Base-by-base conservation (phyloP, 805 yeast genomes). In the Pachysolen tannophilus region DNA sequence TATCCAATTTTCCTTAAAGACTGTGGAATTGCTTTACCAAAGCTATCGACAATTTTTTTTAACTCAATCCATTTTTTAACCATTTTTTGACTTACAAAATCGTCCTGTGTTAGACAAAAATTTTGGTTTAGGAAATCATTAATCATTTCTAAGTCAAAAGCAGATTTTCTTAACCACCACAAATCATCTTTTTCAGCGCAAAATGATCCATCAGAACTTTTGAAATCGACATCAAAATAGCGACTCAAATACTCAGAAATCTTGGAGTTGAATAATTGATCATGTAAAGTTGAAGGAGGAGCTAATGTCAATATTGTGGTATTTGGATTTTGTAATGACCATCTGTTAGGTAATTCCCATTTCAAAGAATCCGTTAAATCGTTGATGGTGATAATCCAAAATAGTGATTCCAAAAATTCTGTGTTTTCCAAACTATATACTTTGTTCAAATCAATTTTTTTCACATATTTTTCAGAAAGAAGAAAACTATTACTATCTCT, bases 131-230 rank as follows among this genome's bases (percentile, higher is more conserved):
- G 20, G 17, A 35, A 42, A n/a, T 35, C 34, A 26, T 28, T 27
- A 20, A 32, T 15, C 30, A 33, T 28, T 29, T 29, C 34, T 20
- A 37, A 27, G 18, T 38, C 25, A 28, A 30, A 37, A 3, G 33
- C 31, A 16, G 37, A 26, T 30, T 39, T 28, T n/a, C 39, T 33
- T 19, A 39, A 25, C 45, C 45, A 42, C 45, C 45, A 42, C 6
- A 30, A 13, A 14, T 33, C 33, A 18, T 34, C 38, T 25, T 33
- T 36, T 2, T 20, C 20, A 16, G 28, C 21, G 32, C 35, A 32
- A 25, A 35, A 39, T 5, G 23, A 27, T 4, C 18, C 17, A 6
- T 30, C 35, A 8, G 20, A 20, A 21, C 18, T 30, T n/a, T 20
- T 30, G 24, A 38, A 32, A 26, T 37, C 43, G 6, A 38, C 23